Evolutionary conservation across 345 rosid genomes (phyloP), one percentile per base, ranked within the genome.

Genomic region (Salix arbutifolia): DNA sequence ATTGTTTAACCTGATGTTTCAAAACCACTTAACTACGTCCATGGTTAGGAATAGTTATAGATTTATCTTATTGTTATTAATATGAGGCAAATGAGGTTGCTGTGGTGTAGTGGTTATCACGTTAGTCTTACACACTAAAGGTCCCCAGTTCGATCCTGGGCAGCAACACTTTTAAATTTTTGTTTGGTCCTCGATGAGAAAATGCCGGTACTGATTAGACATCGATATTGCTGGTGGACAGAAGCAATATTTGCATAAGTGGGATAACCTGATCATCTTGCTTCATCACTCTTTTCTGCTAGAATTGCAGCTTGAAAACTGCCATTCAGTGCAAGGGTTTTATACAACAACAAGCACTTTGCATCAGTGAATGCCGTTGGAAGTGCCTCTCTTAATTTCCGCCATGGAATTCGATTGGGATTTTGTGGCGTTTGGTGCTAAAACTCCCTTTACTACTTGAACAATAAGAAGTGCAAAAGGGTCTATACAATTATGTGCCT

Each of bases 101-200:
- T 87, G 85, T 83, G 87, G 88, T 86, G 85, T 86, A 86, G 91
- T 79, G 88, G 86, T 83, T 81, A 86, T 88, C 85, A 86, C 83
- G 84, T 86, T 79, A 79, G 88, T 80, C 80, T 84, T 88, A 86
- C 91, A 84, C 89, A 76, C 85, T 77, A 78, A 88, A 83, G 84
- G 87, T 80, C 89, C 44, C 87, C 83, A 82, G 87, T 83, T 84
- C 80, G 87, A 86, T 86, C 83, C 84, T 86, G 85, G 86, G 88
- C 88, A 88, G 86, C 79, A 88, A 62, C 90, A 87, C 31, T 0
- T n/a, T 5, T 21, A 56, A 40, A 10, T 40, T 56, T 56, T 56
- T 56, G 7, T 58, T 23, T 58, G 28, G 28, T 58, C 0, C 0
- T 23, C 0, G 5, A 58, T 23, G 5, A 58, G 10, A 14, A 23